Evolutionary conservation across 2,329 filamentous ascomycete genomes (phyloP), one percentile per base, ranked within the genome.

Genomic region (Fusarium mundagurra): DNA sequence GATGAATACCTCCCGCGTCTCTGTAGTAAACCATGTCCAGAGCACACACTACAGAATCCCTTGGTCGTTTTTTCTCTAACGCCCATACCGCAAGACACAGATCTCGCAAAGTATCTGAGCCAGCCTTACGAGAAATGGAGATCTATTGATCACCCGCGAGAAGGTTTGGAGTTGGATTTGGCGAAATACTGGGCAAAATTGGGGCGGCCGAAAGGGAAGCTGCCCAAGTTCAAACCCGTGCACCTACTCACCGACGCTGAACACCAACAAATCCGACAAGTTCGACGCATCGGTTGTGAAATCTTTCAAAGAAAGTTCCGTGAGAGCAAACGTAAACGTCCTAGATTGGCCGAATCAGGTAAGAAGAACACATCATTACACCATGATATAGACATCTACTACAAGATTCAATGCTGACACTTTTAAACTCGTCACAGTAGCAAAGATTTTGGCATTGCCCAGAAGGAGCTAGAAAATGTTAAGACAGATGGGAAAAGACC

Each of bases 11-110:
- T 51, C 31, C 8, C 5, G 6, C 6, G 2, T n/a, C 6, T 51
- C 24, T 1, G 5, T 13, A 12, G 0, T n/a, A 13, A 17, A 7
- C 31, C 9, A 31, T 11, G 4, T 11, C 17, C 45, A 4, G 20
- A 22, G 9, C 27, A 10, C 20, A 6, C 3, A 31, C 20, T 16
- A 13, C 11, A 39, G 11, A 22, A 12, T 39, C 38, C 7, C 5
- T 1, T 18, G 16, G 10, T 3, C 22, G 3, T 34, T n/a, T 5
- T 3, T 17, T 31, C 17, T 51, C 11, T 31, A 14, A 2, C 4
- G 11, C 8, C 6, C 31, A 10, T 24, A 34, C 31, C 48, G 34
- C n/a, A 24, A 34, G 48, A 51, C 48, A 51, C 17, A 34, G 48
- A 51, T 18, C 17, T 51, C 12, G 12, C 3, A n/a, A 24, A 24